These are phyloP conservation scores for Pleurotus eryngii DNA, from an alignment of 768 basidiomycete species.

Conservation along the genomic window DNA sequence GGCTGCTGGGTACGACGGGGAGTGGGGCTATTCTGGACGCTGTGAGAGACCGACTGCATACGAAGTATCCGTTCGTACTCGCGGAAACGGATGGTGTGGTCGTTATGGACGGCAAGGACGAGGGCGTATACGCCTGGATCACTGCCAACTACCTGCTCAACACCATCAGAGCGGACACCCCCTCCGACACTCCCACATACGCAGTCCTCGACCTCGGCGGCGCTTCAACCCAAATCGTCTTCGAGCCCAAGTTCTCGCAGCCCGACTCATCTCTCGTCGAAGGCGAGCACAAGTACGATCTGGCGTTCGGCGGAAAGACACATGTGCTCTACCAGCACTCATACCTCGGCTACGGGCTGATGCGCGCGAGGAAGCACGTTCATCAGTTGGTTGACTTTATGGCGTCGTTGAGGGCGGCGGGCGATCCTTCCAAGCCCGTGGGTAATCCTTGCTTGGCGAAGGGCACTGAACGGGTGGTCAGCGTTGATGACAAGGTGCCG, in stretches of 20 bases:
- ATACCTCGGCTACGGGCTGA: conserved; percentile 94
- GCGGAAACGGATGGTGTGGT: conserved; percentile 59
- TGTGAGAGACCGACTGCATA: conserved; percentile 57
- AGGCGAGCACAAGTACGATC: conserved; percentile 90
- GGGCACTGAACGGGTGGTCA: conserved; percentile 59
- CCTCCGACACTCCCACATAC: conserved; percentile 51
- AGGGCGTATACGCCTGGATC: conserved; percentile 99
- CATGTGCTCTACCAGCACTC: conserved; percentile 94
- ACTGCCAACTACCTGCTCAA: conserved; percentile 91
- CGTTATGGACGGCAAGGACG: conserved; percentile 94
- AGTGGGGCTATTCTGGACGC: conserved; percentile 72
- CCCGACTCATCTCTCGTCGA: conserved; percentile 46
- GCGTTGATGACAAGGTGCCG: conserved; percentile 50
- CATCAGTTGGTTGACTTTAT: conserved; percentile 93
- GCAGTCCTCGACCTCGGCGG: conserved; percentile 97
- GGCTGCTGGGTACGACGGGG: conserved; percentile 62
- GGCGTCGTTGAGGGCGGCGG: conserved; percentile 36
- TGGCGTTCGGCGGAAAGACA: conserved; percentile 67
- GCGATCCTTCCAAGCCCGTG: conserved; percentile 24
- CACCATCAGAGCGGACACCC: conserved; percentile 58
- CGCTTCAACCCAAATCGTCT: conserved; percentile 96
- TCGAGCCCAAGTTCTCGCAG: conserved; percentile 66
- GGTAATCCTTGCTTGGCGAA: conserved; percentile 82
- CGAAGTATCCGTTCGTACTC: conserved; percentile 63
- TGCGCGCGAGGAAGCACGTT: conserved; percentile 80